Percentiles rank a stretch among this genome's conserved stretches.
Evolutionary conservation across 805 yeast genomes (phyloP).

Genomic region (Barnettozyma sp.): DNA sequence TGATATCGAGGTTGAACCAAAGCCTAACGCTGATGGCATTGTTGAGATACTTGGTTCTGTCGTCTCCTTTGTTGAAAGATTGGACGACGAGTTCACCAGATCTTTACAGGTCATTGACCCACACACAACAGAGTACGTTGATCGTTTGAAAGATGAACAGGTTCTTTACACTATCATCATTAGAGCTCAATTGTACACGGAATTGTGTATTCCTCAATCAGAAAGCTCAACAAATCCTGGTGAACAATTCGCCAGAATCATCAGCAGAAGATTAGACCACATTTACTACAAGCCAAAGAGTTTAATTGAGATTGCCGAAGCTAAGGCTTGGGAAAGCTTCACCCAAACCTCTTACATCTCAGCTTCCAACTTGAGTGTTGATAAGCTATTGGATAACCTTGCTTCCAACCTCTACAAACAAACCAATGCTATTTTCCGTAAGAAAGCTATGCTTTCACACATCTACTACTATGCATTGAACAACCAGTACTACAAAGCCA

Average conservation of each 20-base stretch:
- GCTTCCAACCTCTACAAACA: conserved; percentile 61
- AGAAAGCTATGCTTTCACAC: conserved; percentile 77
- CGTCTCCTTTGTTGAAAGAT: conserved; percentile 80
- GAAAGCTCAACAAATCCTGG: conserved; percentile 25
- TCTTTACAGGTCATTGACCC: conserved; percentile 89
- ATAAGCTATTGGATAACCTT: conserved; percentile 56
- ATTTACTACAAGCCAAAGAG: conserved; percentile 84
- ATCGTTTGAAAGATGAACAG: conserved; percentile 83
- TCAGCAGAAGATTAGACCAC: conserved; percentile 83
- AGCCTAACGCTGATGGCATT: conserved; percentile 56
- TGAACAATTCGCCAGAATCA: conserved; percentile 62
- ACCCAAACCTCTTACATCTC: conserved; percentile 25
- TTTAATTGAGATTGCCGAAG: conserved; percentile 64
- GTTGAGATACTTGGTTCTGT: conserved; percentile 77
- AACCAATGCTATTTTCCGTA: conserved; percentile 59
- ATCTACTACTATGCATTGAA: conserved; percentile 90
- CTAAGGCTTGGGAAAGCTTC: conserved; percentile 62
- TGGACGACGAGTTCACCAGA: conserved; percentile 89
- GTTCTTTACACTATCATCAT: conserved; percentile 67
- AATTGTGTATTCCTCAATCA: conserved; percentile 44
- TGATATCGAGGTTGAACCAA: conserved; percentile 68
- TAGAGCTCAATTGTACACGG: conserved; percentile 82
- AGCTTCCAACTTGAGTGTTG: conserved; percentile 36
- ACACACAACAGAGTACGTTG: conserved; percentile 88
- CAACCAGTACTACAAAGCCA: conserved; percentile 75